These are phyloP conservation scores for Lophiostoma macrostomum DNA, from an alignment of 495 filamentous ascomycete genomes.

Conservation along the genomic window DNA sequence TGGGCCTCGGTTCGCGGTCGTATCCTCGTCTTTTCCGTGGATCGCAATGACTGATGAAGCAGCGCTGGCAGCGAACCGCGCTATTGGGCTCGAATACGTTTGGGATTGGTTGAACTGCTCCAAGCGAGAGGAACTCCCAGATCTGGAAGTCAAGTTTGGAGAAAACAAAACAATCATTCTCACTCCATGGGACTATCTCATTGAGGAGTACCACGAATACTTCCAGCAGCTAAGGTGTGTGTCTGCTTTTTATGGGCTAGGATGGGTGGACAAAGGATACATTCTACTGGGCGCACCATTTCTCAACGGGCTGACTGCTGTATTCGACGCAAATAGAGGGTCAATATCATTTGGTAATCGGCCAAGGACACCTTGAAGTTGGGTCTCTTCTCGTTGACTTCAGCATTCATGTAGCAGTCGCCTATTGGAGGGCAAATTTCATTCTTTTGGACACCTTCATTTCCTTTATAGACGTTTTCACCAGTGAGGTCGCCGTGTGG, in stretches of 20 bases:
- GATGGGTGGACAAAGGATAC: not conserved
- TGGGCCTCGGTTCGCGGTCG: not conserved
- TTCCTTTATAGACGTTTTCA: too few relatives aligned
- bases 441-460: too few relatives aligned
- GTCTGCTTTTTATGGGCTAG: conserved; percentile 1
- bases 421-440: too few relatives aligned
- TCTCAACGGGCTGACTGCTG: conserved; percentile 17
- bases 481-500: too few relatives aligned
- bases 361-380: too few relatives aligned
- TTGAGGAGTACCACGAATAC: conserved; percentile 9
- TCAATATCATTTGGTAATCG: conserved; percentile 10
- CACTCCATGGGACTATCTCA: conserved; percentile 10
- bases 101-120: not conserved
- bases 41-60: conserved; percentile 4
- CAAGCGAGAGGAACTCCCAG: not conserved
- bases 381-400: too few relatives aligned
- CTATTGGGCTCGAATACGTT: not conserved
- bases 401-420: too few relatives aligned
- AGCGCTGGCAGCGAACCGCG: not conserved
- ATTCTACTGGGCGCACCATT: conserved; percentile 15
- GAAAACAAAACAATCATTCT: conserved; percentile 1
- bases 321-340: conserved; percentile 6
- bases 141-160: conserved; percentile 9
- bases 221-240: too few relatives aligned
- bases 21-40: conserved; percentile 4